Conservation (phyloP, 2,329 filamentous ascomycete genomes). For the Colletotrichum sp. region DNA sequence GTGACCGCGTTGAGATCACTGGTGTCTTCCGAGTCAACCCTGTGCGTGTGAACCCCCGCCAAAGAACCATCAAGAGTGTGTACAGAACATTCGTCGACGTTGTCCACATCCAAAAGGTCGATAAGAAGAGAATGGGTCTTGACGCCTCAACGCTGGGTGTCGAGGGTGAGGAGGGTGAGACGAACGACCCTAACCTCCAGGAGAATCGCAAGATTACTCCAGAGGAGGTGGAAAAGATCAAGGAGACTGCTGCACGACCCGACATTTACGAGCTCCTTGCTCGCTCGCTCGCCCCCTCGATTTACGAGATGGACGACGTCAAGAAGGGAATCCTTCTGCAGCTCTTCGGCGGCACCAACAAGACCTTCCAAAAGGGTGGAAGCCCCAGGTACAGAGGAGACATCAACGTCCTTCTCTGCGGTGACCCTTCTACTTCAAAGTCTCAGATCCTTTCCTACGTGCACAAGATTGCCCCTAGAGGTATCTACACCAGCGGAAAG, state of each 20-base stretch:
- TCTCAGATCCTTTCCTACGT: slow-evolving; percentile 94
- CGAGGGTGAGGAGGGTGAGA: slow-evolving; percentile 67
- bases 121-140: slow-evolving; percentile 91
- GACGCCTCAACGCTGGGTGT: slow-evolving; percentile 88
- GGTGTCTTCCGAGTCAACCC: slow-evolving; percentile 96
- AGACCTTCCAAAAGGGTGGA: slow-evolving; percentile 94
- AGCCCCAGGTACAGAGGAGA: slow-evolving; percentile 96
- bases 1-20: slow-evolving; percentile 93
- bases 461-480: slow-evolving; percentile 94
- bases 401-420: slow-evolving; percentile 95
- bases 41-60: slow-evolving; percentile 91
- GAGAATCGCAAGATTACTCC: slow-evolving; percentile 82
- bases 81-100: slow-evolving; percentile 99
- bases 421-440: slow-evolving; percentile 95
- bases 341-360: slow-evolving; percentile 97
- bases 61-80: slow-evolving; percentile 89
- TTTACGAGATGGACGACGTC: slow-evolving; percentile 98
- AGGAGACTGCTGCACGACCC: slow-evolving; percentile 74
- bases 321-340: slow-evolving; percentile 98
- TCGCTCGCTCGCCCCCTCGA: slow-evolving; percentile 88
- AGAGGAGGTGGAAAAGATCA: slow-evolving; percentile 91
- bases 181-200: slow-evolving; percentile 77
- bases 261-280: slow-evolving; percentile 95
- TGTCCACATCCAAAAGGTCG: slow-evolving; percentile 93
- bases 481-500: slow-evolving; percentile 82